Conservation (phyloP, 495 filamentous ascomycete species). For the Hypomontagnella monticulosa region DNA sequence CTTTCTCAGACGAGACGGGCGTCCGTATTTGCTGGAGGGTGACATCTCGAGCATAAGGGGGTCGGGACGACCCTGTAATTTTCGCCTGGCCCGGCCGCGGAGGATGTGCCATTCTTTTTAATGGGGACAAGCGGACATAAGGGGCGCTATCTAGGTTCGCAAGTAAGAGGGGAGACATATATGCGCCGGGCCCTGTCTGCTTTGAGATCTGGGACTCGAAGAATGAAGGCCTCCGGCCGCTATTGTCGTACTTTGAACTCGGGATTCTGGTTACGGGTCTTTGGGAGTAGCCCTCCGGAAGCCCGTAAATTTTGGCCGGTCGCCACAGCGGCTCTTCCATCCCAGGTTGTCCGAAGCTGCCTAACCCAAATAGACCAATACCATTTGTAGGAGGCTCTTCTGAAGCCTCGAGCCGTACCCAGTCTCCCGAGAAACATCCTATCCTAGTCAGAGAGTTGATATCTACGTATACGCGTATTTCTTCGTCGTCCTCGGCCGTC, state of each 20-base stretch:
- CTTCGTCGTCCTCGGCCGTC: slow-evolving; percentile 77
- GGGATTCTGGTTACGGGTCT: slow-evolving; percentile 62
- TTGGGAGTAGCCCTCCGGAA: slow-evolving; percentile 75
- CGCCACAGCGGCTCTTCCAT: slow-evolving; percentile 67
- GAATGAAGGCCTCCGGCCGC: slow-evolving; percentile 60
- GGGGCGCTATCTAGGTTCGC: slow-evolving; percentile 80
- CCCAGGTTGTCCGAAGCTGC: slow-evolving; percentile 60
- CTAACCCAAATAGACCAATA: slow-evolving; percentile 64
- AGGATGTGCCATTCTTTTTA: slow-evolving; percentile 58
- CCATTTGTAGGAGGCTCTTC: slow-evolving; percentile 70
- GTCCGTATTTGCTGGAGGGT: slow-evolving; percentile 91
- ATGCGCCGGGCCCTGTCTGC: slow-evolving; percentile 67
- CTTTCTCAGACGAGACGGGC: slow-evolving; percentile 83
- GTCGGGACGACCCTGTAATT: slow-evolving; percentile 67
- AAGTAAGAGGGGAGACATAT: slow-evolving; percentile 85
- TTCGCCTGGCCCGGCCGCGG: slow-evolving; percentile 55
- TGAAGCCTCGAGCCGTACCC: slow-evolving; percentile 85
- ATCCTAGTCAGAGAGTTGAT: slow-evolving; percentile 84
- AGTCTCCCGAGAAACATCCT: slow-evolving; percentile 96
- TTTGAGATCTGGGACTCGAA: slow-evolving; percentile 64
- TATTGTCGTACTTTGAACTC: slow-evolving; percentile 56
- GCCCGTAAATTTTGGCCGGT: slow-evolving; percentile 83
- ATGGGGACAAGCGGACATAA: slow-evolving; percentile 75
- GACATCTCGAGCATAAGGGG: slow-evolving; percentile 89
- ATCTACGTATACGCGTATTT: slow-evolving; percentile 88